Evolutionary conservation across 345 rosid genomes (phyloP).

Genomic region (Camelina laxa): DNA sequence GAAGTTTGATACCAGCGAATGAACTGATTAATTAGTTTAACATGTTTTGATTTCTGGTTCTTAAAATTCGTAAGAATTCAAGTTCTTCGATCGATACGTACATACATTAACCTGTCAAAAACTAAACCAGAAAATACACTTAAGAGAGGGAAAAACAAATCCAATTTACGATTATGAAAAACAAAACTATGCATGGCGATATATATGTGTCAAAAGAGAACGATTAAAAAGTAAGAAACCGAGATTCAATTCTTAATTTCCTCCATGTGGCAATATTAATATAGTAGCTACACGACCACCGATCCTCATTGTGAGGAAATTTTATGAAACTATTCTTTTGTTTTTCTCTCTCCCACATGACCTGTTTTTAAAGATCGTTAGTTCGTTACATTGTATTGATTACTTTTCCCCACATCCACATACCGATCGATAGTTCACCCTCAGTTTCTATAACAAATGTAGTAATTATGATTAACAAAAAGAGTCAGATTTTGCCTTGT

Average conservation of each 20-base stretch:
- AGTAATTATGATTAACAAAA: neutral
- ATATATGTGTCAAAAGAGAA: neutral
- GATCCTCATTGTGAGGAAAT: conserved; percentile 40
- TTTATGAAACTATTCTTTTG: neutral
- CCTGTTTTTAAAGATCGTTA: conserved; percentile 22
- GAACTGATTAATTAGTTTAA: too few relatives aligned
- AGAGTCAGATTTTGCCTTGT: neutral
- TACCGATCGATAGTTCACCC: neutral
- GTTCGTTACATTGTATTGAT: neutral
- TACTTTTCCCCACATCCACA: neutral
- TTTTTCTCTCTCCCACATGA: conserved; percentile 31
- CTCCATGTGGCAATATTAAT: conserved; percentile 38
- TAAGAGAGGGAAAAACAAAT: neutral
- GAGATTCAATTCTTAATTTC: conserved; percentile 19
- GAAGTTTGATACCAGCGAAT: too few relatives aligned
- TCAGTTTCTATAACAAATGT: neutral
- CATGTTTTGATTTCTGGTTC: too few relatives aligned
- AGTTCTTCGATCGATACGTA: too few relatives aligned
- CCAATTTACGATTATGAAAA: neutral
- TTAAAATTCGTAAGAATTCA: too few relatives aligned
- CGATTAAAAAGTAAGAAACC: neutral
- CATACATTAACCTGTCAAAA: too few relatives aligned
- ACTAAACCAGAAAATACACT: neutral
- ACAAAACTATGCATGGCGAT: too few relatives aligned
- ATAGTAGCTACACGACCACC: conserved; percentile 18